A percentile compares a stretch with the other conserved stretches of the same genome.
These are phyloP conservation scores for Dactylellina parvicollis DNA, from an alignment of 2,329 filamentous ascomycete species.

Conservation along the genomic window DNA sequence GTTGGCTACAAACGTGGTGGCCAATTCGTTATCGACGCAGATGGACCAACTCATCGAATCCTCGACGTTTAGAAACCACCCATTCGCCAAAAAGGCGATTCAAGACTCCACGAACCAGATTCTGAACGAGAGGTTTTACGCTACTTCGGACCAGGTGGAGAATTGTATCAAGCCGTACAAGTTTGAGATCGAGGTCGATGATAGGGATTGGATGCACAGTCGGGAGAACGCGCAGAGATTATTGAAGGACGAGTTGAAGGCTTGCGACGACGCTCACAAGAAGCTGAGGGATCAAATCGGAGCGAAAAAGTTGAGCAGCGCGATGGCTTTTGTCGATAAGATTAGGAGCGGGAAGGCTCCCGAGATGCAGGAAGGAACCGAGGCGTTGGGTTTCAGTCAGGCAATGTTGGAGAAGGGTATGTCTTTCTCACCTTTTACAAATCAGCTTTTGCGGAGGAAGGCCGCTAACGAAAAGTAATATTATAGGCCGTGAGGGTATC, in stretches of 20 bases:
- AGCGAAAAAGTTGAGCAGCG: constrained; percentile 85
- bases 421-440: constrained; percentile 55
- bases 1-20: constrained; percentile 89
- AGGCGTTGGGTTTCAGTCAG: constrained; percentile 80
- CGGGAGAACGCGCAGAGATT: constrained; percentile 82
- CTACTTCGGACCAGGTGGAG: constrained; percentile 96
- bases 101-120: constrained; percentile 89
- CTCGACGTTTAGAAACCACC: constrained; percentile 88
- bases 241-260: constrained; percentile 85
- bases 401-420: constrained; percentile 83
- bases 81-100: constrained; percentile 92
- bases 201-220: constrained; percentile 85
- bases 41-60: constrained; percentile 80
- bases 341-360: constrained; percentile 80
- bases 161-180: constrained; percentile 99
- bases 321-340: constrained; percentile 89
- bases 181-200: constrained; percentile 94
- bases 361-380: constrained; percentile 84
- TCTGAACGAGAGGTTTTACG: constrained; percentile 92
- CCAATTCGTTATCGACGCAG: constrained; percentile 83
- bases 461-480: background rate
- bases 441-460: background rate
- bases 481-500: constrained; percentile 83
- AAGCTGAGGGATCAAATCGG: constrained; percentile 80
- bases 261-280: constrained; percentile 81